A percentile compares a stretch with the other conserved stretches of the same genome.
Conservation (phyloP, 2,329 filamentous ascomycete genomes). For the Curvularia verruculosa region DNA sequence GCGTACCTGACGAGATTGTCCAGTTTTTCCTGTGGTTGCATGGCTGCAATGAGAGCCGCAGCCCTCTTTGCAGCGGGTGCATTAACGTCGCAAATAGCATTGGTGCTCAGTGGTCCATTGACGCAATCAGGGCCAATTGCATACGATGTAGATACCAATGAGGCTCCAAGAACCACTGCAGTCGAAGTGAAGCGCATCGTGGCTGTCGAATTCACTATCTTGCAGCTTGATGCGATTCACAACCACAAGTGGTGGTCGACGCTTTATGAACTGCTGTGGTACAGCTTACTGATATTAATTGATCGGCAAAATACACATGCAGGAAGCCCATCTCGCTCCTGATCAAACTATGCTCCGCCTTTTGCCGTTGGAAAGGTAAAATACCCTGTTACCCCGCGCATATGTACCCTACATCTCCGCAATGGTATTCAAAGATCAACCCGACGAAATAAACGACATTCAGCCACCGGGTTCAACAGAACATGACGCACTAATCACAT, state of each 20-base stretch:
- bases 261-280: not conserved
- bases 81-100: slow-evolving; percentile 57
- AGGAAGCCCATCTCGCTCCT: not conserved
- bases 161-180: slow-evolving; percentile 7
- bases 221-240: not conserved
- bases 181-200: slow-evolving; percentile 10
- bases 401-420: slow-evolving; percentile 5
- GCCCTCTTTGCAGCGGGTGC: slow-evolving; percentile 50
- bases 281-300: not conserved
- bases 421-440: slow-evolving; percentile 7
- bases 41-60: slow-evolving; percentile 57
- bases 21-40: slow-evolving; percentile 62
- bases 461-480: slow-evolving; percentile 16
- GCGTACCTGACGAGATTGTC: slow-evolving; percentile 31
- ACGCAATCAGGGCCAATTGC: slow-evolving; percentile 54
- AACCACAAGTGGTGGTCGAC: not conserved
- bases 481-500: not conserved
- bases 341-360: not conserved
- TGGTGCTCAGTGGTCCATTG: slow-evolving; percentile 56
- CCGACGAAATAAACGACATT: slow-evolving; percentile 14
- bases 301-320: not conserved
- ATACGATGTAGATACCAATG: slow-evolving; percentile 4
- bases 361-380: not conserved
- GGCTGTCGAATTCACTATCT: not conserved
- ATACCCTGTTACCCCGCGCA: slow-evolving; percentile 12